These are phyloP conservation scores for Cicer judaicum DNA, from an alignment of 306 rosid species.

Conservation along the genomic window DNA sequence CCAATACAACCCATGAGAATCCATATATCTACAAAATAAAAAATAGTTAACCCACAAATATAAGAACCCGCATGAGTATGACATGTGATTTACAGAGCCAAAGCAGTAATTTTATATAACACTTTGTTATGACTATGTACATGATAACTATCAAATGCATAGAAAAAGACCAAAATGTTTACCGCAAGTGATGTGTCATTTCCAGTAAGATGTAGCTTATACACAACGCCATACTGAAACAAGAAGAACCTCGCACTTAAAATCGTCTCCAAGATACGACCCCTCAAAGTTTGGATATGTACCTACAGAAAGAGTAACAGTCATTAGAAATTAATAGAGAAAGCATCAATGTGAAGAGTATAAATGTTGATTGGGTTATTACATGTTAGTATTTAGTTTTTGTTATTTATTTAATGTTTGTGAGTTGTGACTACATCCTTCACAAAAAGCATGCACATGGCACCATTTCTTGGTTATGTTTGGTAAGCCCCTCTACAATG, in stretches of 20 bases:
- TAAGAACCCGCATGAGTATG: not conserved
- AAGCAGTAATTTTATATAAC: constrained; percentile 9
- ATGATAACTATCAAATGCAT: constrained; percentile 30
- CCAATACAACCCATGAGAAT: constrained; percentile 86
- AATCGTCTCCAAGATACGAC: constrained; percentile 91
- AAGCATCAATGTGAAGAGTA: constrained; percentile 14
- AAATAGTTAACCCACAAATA: constrained; percentile 36
- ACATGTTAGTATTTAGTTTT: constrained; percentile 10
- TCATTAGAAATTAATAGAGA: constrained; percentile 32
- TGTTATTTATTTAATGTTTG: not conserved
- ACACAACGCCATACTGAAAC: constrained; percentile 91
- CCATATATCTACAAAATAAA: constrained; percentile 72
- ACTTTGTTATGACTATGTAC: not conserved
- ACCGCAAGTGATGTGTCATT: constrained; percentile 84
- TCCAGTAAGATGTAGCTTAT: constrained; percentile 83
- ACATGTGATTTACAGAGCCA: not conserved
- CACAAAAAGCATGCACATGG: not conserved
- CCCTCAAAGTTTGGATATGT: constrained; percentile 87
- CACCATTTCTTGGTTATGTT: constrained; percentile 3
- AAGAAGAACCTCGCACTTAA: constrained; percentile 77
- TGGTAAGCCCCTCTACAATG: not conserved
- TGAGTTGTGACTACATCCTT: not conserved
- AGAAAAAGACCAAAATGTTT: constrained; percentile 41
- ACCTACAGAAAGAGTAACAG: constrained; percentile 54
- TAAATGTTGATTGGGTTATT: not conserved